A percentile compares a stretch with the other conserved stretches of the same genome.
Evolutionary conservation across 164 flowering plant species (phyloP).

Genomic region (Magnolia officinalis): DNA sequence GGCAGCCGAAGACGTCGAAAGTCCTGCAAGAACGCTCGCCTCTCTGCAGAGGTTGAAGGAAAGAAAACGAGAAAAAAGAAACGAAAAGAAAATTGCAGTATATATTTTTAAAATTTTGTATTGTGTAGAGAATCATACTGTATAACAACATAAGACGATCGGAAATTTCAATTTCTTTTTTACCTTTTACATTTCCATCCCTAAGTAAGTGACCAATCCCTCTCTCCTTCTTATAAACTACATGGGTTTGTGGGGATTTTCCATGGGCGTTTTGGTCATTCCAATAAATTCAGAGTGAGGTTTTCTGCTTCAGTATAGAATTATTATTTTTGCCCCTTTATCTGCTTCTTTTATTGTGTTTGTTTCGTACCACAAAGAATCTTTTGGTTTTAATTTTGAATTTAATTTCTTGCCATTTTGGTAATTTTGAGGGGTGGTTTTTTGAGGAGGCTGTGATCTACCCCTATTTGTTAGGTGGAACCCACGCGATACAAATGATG

Average conservation of each 20-base stretch:
- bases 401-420: too few species aligned
- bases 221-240: too few species aligned
- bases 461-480: too few species aligned
- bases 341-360: not conserved
- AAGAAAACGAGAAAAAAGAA: not conserved
- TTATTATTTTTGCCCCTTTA: too few species aligned
- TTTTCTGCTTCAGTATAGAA: not conserved
- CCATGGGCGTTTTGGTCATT: not conserved
- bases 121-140: not conserved
- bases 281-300: too few species aligned
- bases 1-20: constrained; percentile 49
- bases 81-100: not conserved
- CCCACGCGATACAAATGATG: too few species aligned
- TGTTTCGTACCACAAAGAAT: not conserved
- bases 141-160: not conserved
- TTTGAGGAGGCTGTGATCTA: too few species aligned
- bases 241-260: not conserved
- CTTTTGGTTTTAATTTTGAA: too few species aligned
- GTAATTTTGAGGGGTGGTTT: too few species aligned
- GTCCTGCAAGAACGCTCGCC: constrained; percentile 52
- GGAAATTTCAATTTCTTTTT: not conserved
- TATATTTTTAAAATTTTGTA: not conserved
- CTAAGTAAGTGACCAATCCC: too few species aligned
- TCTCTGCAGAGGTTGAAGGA: constrained; percentile 49
- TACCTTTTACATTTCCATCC: too few species aligned